Evolutionary conservation across 805 yeast genomes (phyloP).

Genomic region (Candida bentonensis): DNA sequence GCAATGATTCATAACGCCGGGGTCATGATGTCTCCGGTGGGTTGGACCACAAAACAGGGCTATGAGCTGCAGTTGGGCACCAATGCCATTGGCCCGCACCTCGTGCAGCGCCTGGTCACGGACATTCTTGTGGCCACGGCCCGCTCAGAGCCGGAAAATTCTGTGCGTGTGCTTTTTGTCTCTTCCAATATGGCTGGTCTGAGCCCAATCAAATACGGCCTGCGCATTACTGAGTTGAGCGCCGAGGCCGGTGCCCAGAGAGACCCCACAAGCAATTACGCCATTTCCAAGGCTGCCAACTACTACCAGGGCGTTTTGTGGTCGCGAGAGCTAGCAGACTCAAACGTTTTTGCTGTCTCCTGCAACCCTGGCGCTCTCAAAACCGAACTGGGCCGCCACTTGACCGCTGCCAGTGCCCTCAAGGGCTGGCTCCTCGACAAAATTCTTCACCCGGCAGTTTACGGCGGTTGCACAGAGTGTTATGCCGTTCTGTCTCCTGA

Average conservation of each 20-base stretch:
- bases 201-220: slow-evolving; percentile 19
- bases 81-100: slow-evolving; percentile 31
- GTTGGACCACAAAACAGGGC: slow-evolving; percentile 27
- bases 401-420: background rate
- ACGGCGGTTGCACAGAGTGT: slow-evolving; percentile 30
- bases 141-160: slow-evolving; percentile 12
- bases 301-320: slow-evolving; percentile 23
- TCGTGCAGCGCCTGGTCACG: slow-evolving; percentile 21
- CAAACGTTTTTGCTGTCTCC: slow-evolving; percentile 19
- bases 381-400: slow-evolving; percentile 21
- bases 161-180: slow-evolving; percentile 29
- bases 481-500: slow-evolving; percentile 27
- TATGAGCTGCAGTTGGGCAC: slow-evolving; percentile 32
- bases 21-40: slow-evolving; percentile 19
- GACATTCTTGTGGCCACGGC: slow-evolving; percentile 24
- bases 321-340: slow-evolving; percentile 17
- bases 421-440: slow-evolving; percentile 1
- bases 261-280: slow-evolving; percentile 15
- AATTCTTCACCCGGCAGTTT: slow-evolving; percentile 12
- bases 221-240: slow-evolving; percentile 25
- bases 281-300: slow-evolving; percentile 29
- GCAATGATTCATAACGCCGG: slow-evolving; percentile 18
- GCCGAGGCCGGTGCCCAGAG: slow-evolving; percentile 9
- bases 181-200: slow-evolving; percentile 23
- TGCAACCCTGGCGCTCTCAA: slow-evolving; percentile 25